Evolutionary conservation across 371 early-diverging fungal genomes (phyloP).

Genomic region (Zychaea mexicana): DNA sequence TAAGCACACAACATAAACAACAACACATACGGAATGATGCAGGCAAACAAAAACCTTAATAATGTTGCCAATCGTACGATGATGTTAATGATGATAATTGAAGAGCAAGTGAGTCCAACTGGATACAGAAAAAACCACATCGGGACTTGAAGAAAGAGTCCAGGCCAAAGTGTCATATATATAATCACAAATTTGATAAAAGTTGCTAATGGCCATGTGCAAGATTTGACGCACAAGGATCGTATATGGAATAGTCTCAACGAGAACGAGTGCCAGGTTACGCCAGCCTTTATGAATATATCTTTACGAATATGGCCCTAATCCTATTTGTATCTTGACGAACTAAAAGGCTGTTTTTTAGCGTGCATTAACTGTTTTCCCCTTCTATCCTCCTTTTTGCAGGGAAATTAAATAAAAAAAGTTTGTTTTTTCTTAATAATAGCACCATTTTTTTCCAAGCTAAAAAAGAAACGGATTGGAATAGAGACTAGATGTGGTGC

Average conservation of each 20-base stretch:
- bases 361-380: neutral
- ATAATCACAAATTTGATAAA: neutral
- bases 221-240: neutral
- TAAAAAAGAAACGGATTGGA: too few relatives aligned
- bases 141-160: neutral
- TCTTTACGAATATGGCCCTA: neutral
- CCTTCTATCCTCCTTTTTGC: neutral
- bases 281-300: neutral
- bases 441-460: too few relatives aligned
- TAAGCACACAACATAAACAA: neutral
- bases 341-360: too few relatives aligned
- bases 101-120: neutral
- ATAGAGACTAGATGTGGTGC: neutral
- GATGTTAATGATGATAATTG: too few relatives aligned
- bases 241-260: neutral
- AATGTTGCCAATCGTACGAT: too few relatives aligned
- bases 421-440: neutral
- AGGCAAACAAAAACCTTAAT: too few relatives aligned
- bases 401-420: conserved; percentile 2
- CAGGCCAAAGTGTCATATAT: neutral
- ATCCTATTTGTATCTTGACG: too few relatives aligned
- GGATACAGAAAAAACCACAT: neutral
- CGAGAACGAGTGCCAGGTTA: neutral
- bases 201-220: neutral
- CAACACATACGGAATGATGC: neutral